These are phyloP conservation scores for Physcia stellaris DNA, from an alignment of 495 filamentous ascomycete genomes.

Conservation along the genomic window DNA sequence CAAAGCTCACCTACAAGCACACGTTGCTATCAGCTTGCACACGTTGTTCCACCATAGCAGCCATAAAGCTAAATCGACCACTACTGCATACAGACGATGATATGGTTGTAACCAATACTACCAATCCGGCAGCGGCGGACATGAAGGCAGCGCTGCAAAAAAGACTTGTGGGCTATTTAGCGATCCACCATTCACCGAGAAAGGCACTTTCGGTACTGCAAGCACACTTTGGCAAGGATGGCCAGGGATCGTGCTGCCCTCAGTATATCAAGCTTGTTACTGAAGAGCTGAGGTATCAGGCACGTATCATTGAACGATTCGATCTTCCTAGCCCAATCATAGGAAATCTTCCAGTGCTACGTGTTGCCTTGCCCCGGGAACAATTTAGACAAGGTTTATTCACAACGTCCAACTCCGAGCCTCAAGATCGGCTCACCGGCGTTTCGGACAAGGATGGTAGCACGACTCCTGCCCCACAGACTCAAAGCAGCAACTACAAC, in stretches of 20 bases:
- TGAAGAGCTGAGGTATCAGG: conserved; percentile 15
- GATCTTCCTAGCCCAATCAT: conserved; percentile 2
- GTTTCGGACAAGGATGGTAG: conserved; percentile 2
- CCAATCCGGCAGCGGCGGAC: neutral
- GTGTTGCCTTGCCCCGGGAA: neutral
- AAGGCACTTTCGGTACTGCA: conserved; percentile 9
- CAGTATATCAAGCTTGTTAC: conserved; percentile 10
- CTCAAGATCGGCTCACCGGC: conserved; percentile 7
- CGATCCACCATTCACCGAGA: conserved; percentile 10
- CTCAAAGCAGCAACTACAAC: neutral
- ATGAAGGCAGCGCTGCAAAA: conserved; percentile 10
- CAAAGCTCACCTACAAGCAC: conserved; percentile 17
- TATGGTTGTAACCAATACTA: neutral
- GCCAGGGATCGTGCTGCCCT: conserved; percentile 7
- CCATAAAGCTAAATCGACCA: conserved; percentile 3
- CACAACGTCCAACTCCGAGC: neutral
- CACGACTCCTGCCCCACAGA: too few species aligned
- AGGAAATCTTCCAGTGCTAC: neutral
- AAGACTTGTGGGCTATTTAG: conserved; percentile 11
- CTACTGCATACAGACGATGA: neutral
- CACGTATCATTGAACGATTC: conserved; percentile 7
- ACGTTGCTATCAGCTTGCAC: conserved; percentile 13
- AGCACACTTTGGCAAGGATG: conserved; percentile 11
- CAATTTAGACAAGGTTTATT: conserved; percentile 1
- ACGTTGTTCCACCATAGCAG: conserved; percentile 5